phyloP scores from a whole-genome alignment of 1,139 yeast species.

The Taphrina populina region DNA sequence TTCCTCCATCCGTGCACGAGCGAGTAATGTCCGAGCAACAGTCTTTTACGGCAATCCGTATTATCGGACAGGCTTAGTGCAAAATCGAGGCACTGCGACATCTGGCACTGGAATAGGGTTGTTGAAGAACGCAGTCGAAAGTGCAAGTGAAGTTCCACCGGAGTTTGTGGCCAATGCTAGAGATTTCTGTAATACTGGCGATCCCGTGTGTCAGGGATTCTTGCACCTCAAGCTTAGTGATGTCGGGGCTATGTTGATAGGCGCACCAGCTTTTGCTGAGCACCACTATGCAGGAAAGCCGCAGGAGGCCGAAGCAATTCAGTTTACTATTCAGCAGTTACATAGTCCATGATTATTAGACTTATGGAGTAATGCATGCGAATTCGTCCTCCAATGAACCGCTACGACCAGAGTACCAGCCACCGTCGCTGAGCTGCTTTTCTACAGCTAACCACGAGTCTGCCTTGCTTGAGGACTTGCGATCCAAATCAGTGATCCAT shows the following conservation, averaged over 20 bases:
- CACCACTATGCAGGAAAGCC: constrained; percentile 12
- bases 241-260: not conserved
- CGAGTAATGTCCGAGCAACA: constrained; percentile 1
- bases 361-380: too few species aligned
- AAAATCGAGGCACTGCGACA: constrained; percentile 21
- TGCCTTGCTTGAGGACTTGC: constrained; percentile 6
- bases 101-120: constrained; percentile 13
- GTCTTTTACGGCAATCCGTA: constrained; percentile 19
- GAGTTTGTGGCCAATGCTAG: constrained; percentile 7
- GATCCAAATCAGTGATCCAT: constrained; percentile 22
- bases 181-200: constrained; percentile 18
- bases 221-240: not conserved
- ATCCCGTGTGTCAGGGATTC: constrained; percentile 24
- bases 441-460: constrained; percentile 6
- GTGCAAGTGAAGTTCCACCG: not conserved
- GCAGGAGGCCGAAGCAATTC: constrained; percentile 13
- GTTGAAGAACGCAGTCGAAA: constrained; percentile 11
- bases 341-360: too few species aligned
- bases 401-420: constrained; percentile 19
- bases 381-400: too few species aligned
- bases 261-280: constrained; percentile 3
- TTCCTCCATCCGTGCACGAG: not conserved
- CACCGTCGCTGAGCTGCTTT: not conserved
- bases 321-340: constrained; percentile 21
- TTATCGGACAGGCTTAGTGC: not conserved